phyloP scores from a whole-genome alignment of 2,329 filamentous ascomycete genomes.

The Rhytidhysteron rufulum region DNA sequence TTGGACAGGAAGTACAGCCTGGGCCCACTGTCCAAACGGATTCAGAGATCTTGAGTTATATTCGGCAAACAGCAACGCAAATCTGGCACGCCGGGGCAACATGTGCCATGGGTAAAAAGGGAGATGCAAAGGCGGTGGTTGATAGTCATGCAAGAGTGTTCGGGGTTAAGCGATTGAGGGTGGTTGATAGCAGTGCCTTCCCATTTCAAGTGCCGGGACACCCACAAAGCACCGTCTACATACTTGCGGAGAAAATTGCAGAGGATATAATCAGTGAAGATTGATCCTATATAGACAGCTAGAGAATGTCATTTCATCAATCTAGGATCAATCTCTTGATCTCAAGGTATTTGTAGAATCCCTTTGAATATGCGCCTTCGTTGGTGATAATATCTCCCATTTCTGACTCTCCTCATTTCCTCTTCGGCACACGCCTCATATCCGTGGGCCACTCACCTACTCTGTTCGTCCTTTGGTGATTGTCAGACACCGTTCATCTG shows the following conservation, averaged over 20 bases:
- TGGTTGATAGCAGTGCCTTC: conserved; percentile 11
- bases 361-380: too few relatives aligned
- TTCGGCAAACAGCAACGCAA: conserved; percentile 7
- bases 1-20: conserved; percentile 23
- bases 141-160: not conserved
- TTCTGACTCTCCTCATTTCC: too few relatives aligned
- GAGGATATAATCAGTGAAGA: too few relatives aligned
- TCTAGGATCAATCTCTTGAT: too few relatives aligned
- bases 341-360: too few relatives aligned
- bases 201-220: conserved; percentile 26
- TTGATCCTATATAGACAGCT: too few relatives aligned
- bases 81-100: conserved; percentile 11
- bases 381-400: too few relatives aligned
- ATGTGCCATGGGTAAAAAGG: not conserved
- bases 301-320: too few relatives aligned
- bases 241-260: conserved; percentile 10
- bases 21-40: conserved; percentile 19
- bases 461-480: too few relatives aligned
- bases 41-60: conserved; percentile 14
- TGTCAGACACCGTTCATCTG: too few relatives aligned
- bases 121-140: not conserved
- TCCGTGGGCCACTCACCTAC: too few relatives aligned
- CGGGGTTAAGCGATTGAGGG: not conserved
- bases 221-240: conserved; percentile 17
- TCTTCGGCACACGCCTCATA: too few relatives aligned